Percentiles rank a stretch among this genome's conserved stretches.
Evolutionary conservation across 2,329 filamentous ascomycete species (phyloP).

Genomic region (Exophiala sideris): DNA sequence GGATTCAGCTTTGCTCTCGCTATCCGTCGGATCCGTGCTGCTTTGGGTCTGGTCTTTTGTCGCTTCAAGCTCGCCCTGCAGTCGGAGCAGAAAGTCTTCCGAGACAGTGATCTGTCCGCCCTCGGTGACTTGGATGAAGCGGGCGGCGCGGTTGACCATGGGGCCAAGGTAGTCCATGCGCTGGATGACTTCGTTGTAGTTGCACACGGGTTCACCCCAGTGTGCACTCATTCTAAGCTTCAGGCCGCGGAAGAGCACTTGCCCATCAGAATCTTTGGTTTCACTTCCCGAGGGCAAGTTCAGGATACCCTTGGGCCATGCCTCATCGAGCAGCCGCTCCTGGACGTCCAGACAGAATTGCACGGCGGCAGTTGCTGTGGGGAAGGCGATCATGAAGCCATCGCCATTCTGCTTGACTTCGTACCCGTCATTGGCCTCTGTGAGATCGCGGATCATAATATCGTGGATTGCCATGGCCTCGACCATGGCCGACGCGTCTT

Average conservation of each 20-base stretch:
- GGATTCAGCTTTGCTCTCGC: background rate
- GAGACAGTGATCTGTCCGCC: constrained; percentile 25
- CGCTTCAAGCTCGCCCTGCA: constrained; percentile 17
- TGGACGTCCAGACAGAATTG: constrained; percentile 27
- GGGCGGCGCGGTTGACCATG: constrained; percentile 26
- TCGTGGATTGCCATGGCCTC: constrained; percentile 26
- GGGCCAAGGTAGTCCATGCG: constrained; percentile 27
- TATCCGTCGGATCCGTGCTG: background rate
- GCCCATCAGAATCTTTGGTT: constrained; percentile 16
- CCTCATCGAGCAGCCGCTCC: constrained; percentile 22
- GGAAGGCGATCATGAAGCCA: constrained; percentile 28
- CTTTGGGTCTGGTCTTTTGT: background rate
- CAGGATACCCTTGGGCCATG: constrained; percentile 22
- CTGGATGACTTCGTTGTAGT: constrained; percentile 26
- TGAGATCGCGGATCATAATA: constrained; percentile 19
- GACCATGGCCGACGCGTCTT: constrained; percentile 20
- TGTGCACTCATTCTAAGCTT: constrained; percentile 24
- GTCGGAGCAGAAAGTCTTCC: constrained; percentile 20
- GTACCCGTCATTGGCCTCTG: constrained; percentile 20
- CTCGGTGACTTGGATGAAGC: constrained; percentile 26
- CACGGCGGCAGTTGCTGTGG: constrained; percentile 20
- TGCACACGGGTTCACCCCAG: constrained; percentile 24
- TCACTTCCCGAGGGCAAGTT: constrained; percentile 18
- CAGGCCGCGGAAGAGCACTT: constrained; percentile 24
- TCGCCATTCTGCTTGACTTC: constrained; percentile 29